Evolutionary conservation across 106 monocot genomes (phyloP).

Genomic region (Dactylorhiza incarnata): DNA sequence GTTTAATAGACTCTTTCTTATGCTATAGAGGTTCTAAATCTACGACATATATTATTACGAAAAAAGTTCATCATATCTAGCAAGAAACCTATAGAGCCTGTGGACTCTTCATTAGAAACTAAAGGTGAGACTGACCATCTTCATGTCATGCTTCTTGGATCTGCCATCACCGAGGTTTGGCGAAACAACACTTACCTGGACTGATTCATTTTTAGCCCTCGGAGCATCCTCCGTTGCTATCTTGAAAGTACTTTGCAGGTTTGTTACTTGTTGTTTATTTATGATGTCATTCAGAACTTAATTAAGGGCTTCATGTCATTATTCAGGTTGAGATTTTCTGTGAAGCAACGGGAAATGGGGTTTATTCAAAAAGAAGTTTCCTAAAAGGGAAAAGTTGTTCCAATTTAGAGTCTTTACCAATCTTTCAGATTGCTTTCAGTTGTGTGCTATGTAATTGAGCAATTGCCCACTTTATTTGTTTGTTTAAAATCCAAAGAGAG

Average conservation of each 20-base stretch:
- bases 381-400: no score
- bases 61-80: slow-evolving; percentile 41
- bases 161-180: slow-evolving; percentile 50
- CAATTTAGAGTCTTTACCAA: no score
- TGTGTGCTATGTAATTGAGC: no score
- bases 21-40: slow-evolving; percentile 40
- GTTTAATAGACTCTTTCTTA: slow-evolving; percentile 56
- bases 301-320: not conserved
- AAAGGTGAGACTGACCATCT: not conserved
- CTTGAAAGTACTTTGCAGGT: slow-evolving; percentile 92
- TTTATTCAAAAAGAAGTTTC: slow-evolving; percentile 55
- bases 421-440: no score
- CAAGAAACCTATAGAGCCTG: not conserved
- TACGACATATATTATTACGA: slow-evolving; percentile 42
- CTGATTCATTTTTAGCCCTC: slow-evolving; percentile 49
- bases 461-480: no score
- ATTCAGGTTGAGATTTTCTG: slow-evolving; percentile 50
- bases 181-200: slow-evolving; percentile 20
- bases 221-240: slow-evolving; percentile 60
- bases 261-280: not conserved
- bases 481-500: no score
- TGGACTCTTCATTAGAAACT: not conserved
- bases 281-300: not conserved
- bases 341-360: slow-evolving; percentile 60
- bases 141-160: slow-evolving; percentile 35